Conservation (phyloP, 306 rosid species). For the Hippophae tibetana region DNA sequence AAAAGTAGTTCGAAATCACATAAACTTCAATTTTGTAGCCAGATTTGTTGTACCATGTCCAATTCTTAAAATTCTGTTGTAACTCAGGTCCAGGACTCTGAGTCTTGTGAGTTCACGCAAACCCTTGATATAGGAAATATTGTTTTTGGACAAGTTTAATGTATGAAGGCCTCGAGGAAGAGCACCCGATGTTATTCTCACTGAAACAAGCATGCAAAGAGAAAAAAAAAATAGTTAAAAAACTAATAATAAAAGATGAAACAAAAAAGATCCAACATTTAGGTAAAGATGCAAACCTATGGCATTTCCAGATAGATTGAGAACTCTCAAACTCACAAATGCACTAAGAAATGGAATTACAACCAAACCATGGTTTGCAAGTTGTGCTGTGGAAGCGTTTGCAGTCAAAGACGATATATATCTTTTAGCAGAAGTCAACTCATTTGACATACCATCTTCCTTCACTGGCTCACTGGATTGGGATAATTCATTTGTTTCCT, state of each 20-base stretch:
- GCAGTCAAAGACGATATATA: constrained; percentile 76
- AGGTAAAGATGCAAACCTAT: constrained; percentile 45
- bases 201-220: constrained; percentile 36
- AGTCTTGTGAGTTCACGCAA: constrained; percentile 89
- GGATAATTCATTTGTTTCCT: constrained; percentile 40
- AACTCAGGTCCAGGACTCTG: constrained; percentile 78
- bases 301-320: constrained; percentile 78
- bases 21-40: not conserved
- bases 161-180: constrained; percentile 92
- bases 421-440: constrained; percentile 48
- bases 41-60: constrained; percentile 65
- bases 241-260: constrained; percentile 3
- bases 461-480: constrained; percentile 27
- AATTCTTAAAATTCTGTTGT: constrained; percentile 69
- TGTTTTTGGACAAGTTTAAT: constrained; percentile 80
- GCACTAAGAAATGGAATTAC: constrained; percentile 85
- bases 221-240: not conserved
- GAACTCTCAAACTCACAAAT: constrained; percentile 66
- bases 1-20: not conserved
- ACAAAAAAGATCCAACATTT: constrained; percentile 13
- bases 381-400: constrained; percentile 58
- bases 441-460: constrained; percentile 24
- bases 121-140: constrained; percentile 67
- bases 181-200: constrained; percentile 68
- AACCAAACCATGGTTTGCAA: constrained; percentile 76